These are phyloP conservation scores for Erysimum pusillum DNA, from an alignment of 441 rosid genomes.

Conservation along the genomic window DNA sequence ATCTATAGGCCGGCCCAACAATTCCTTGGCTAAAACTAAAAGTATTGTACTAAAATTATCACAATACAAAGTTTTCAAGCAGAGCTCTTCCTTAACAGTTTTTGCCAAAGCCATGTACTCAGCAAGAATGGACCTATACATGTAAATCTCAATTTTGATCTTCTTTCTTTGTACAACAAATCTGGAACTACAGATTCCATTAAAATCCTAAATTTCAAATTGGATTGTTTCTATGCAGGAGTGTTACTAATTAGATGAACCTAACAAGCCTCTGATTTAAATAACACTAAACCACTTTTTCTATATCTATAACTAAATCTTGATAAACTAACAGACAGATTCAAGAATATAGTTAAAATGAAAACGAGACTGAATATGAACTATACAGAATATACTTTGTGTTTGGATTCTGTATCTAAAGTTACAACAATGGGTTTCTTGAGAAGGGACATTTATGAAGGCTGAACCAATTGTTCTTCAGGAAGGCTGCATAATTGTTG, in stretches of 20 bases:
- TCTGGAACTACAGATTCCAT: not conserved
- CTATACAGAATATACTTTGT: constrained; percentile 38
- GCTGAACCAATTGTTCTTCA: constrained; percentile 60
- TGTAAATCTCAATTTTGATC: too few species aligned
- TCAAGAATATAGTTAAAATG: not conserved
- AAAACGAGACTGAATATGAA: constrained; percentile 23
- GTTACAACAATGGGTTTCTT: constrained; percentile 37
- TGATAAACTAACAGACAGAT: constrained; percentile 6
- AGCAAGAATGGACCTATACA: too few species aligned
- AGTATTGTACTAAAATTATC: too few species aligned
- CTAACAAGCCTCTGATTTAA: not conserved
- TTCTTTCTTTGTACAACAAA: not conserved
- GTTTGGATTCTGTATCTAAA: constrained; percentile 30
- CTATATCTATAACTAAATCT: too few species aligned
- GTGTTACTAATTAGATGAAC: constrained; percentile 1
- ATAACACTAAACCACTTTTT: too few species aligned
- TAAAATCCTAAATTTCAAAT: not conserved
- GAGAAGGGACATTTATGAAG: constrained; percentile 48
- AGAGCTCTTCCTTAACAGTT: too few species aligned
- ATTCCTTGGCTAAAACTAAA: too few species aligned
- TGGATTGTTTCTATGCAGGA: not conserved
- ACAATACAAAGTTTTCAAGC: too few species aligned
- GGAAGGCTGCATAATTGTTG: constrained; percentile 58
- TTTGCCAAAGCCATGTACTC: too few species aligned
- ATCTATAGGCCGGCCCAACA: too few species aligned